Base-by-base conservation (phyloP, 495 filamentous ascomycete genomes). In the Delitschia confertaspora region DNA sequence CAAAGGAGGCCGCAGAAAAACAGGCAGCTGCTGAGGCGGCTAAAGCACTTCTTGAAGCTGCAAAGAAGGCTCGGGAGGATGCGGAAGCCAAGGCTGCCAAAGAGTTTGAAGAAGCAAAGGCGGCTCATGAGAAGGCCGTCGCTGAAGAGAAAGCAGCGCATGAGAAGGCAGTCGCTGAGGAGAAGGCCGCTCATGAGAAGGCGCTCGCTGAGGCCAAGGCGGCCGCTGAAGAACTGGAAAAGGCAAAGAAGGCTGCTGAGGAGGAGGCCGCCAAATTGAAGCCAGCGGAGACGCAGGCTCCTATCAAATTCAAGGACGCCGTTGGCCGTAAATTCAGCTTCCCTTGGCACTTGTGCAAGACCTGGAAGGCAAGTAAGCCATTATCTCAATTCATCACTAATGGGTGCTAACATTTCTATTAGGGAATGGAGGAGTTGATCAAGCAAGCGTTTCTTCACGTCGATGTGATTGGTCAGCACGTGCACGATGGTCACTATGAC, bases 371-470 rank as follows among this genome's bases (percentile, higher is more conserved):
- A 73, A 47, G 76, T 70, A 29, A 22, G 31, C 6, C 32, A 20
- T 26, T 16, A 14, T n/a, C 18, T 52, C 14, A 22, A 8, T 31
- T 4, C 2, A 30, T 33, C 6, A 26, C 27, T 47, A 24, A 32
- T 19, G n/a, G n/a, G n/a, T 20, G 24, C 22, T 6, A 5, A 13
- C 11, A 19, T 8, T n/a, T n/a, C n/a, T n/a, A n/a, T n/a, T 41
- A 77, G 72, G 70, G 69, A 18, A 75, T 76, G 71, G 69, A 73
- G 51, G 65, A 68, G 13, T 70, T 93, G 17, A 91, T 93, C 60
- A 80, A 82, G 54, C 83, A 91, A 69, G 85, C 85, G 16, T 93
- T 93, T 56, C 63, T 85, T 32, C 84, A 91, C 51, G 82, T 93
- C 33, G 85, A 88, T 27, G 73, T 81, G 9, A 80, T 89, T 47